Evolutionary conservation across 768 basidiomycete genomes (phyloP).

Genomic region (Pisolithus orientalis): DNA sequence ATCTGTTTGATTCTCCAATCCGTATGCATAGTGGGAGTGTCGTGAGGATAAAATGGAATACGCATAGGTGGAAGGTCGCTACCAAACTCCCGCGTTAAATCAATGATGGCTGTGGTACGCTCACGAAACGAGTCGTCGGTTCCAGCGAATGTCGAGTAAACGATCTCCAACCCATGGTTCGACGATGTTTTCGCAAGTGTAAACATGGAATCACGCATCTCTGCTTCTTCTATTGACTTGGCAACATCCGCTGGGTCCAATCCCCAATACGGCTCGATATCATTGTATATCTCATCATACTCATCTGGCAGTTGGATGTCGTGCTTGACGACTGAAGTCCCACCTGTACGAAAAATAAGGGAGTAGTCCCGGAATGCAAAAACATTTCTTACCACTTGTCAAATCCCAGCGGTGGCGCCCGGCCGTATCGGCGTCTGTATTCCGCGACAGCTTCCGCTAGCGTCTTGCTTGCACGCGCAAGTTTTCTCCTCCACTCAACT

Average conservation of each 20-base stretch:
- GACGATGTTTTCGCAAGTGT: constrained; percentile 20
- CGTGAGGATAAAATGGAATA: constrained; percentile 23
- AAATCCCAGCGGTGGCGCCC: constrained; percentile 35
- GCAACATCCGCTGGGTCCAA: constrained; percentile 25
- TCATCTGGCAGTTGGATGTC: constrained; percentile 39
- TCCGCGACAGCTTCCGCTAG: constrained; percentile 33
- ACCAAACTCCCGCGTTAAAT: constrained; percentile 20
- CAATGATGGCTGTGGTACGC: constrained; percentile 11
- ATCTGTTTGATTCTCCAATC: constrained; percentile 18
- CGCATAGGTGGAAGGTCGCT: constrained; percentile 27
- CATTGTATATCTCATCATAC: constrained; percentile 38
- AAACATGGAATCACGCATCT: constrained; percentile 7
- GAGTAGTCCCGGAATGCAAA: not conserved
- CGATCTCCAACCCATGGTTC: constrained; percentile 7
- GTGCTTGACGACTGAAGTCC: constrained; percentile 34
- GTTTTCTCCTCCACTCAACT: constrained; percentile 30
- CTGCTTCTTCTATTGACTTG: constrained; percentile 11
- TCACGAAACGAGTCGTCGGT: not conserved
- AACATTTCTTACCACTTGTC: constrained; percentile 32
- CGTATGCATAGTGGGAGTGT: constrained; percentile 22
- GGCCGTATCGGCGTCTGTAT: constrained; percentile 30
- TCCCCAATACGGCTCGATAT: constrained; percentile 33
- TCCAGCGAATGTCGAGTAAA: constrained; percentile 9
- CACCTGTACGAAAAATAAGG: constrained; percentile 26
- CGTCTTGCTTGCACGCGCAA: constrained; percentile 29